These are phyloP conservation scores for Diplosphaera chodatii DNA, from an alignment of 139 green algal genomes.

Conservation along the genomic window DNA sequence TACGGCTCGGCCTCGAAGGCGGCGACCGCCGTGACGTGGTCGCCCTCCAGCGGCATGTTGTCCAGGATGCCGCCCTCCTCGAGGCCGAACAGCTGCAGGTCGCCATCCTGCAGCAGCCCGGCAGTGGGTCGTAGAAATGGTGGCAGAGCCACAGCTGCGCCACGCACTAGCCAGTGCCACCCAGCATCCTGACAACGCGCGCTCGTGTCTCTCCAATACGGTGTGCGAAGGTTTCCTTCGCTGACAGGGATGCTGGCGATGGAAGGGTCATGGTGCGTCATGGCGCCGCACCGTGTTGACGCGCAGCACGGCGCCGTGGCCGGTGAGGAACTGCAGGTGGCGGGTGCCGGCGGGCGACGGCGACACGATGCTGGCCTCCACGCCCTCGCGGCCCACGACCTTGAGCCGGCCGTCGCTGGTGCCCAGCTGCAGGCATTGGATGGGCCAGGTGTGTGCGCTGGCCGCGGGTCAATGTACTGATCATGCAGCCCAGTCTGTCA, in stretches of 20 bases:
- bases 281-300: constrained; percentile 27
- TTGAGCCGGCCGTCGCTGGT: constrained; percentile 43
- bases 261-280: too few species aligned
- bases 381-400: constrained; percentile 31
- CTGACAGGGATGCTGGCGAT: too few species aligned
- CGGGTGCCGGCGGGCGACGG: constrained; percentile 17
- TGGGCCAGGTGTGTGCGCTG: too few species aligned
- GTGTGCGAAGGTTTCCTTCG: too few species aligned
- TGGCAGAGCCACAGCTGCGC: too few species aligned
- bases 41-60: constrained; percentile 23
- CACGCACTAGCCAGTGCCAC: too few species aligned
- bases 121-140: too few species aligned
- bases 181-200: too few species aligned
- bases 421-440: constrained; percentile 36
- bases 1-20: constrained; percentile 27
- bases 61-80: constrained; percentile 18
- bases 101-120: constrained; percentile 20
- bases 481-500: too few species aligned
- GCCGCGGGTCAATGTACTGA: too few species aligned
- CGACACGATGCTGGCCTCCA: constrained; percentile 26
- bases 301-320: constrained; percentile 30
- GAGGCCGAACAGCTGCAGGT: constrained; percentile 39
- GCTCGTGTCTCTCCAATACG: too few species aligned
- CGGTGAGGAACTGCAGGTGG: constrained; percentile 35
- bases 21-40: constrained; percentile 24